phyloP scores from a whole-genome alignment of 768 basidiomycete genomes.

The Mycena olivaceomarginata region DNA sequence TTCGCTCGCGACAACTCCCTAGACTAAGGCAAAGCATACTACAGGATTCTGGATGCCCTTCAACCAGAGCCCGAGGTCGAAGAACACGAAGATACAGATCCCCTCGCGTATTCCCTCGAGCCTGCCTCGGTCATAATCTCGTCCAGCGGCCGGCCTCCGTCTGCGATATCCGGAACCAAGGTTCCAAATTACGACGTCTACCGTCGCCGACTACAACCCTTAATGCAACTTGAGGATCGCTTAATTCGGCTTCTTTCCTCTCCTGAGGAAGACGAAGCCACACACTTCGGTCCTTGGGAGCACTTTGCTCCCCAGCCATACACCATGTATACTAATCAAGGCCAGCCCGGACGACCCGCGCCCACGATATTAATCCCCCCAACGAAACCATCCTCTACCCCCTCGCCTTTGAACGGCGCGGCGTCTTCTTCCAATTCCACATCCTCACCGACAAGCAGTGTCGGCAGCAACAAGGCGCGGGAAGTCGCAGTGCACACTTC shows the following conservation, averaged over 20 bases:
- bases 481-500: slow-evolving; percentile 78
- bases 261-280: slow-evolving; percentile 83
- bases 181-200: slow-evolving; percentile 80
- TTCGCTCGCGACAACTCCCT: slow-evolving; percentile 39
- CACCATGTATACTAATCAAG: slow-evolving; percentile 39
- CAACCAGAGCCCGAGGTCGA: slow-evolving; percentile 80
- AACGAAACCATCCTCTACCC: slow-evolving; percentile 53
- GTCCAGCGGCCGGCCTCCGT: slow-evolving; percentile 69
- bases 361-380: slow-evolving; percentile 70
- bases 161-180: slow-evolving; percentile 69
- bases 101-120: slow-evolving; percentile 69
- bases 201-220: slow-evolving; percentile 77
- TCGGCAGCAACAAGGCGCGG: slow-evolving; percentile 60
- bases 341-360: slow-evolving; percentile 67
- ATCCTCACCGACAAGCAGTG: slow-evolving; percentile 52
- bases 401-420: slow-evolving; percentile 52
- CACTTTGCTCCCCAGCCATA: slow-evolving; percentile 49
- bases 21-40: slow-evolving; percentile 45
- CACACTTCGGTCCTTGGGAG: slow-evolving; percentile 71
- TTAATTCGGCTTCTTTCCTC: slow-evolving; percentile 81
- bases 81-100: slow-evolving; percentile 74
- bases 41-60: slow-evolving; percentile 84
- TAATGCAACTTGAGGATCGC: slow-evolving; percentile 81
- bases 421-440: slow-evolving; percentile 49
- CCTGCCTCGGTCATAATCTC: slow-evolving; percentile 72